Evolutionary conservation across 495 filamentous ascomycete genomes (phyloP).

Genomic region (Aspergillus asperescens): DNA sequence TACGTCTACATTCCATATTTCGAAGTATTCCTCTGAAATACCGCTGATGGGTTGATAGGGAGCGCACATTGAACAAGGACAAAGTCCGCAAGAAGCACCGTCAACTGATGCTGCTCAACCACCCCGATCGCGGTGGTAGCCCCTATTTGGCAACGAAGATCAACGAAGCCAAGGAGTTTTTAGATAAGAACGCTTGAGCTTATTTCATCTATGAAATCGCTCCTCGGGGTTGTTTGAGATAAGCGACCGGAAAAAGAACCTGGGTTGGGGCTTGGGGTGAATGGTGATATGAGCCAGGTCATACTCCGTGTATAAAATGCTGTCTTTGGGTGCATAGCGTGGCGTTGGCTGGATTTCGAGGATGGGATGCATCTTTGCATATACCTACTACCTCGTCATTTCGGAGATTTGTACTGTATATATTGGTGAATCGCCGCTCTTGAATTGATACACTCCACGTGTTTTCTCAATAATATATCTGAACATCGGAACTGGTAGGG

Average conservation of each 20-base stretch:
- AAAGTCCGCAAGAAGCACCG: constrained; percentile 95
- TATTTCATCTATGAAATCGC: background rate
- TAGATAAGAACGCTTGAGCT: constrained; percentile 63
- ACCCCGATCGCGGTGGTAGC: constrained; percentile 94
- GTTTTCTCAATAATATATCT: background rate
- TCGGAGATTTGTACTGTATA: constrained; percentile 30
- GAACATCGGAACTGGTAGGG: background rate
- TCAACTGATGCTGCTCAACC: constrained; percentile 94
- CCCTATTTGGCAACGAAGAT: constrained; percentile 96
- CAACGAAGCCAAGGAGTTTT: constrained; percentile 94
- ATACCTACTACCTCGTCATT: constrained; percentile 21
- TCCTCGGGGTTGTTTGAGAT: background rate
- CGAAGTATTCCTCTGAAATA: background rate
- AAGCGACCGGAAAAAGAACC: background rate
- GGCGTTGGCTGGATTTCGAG: constrained; percentile 39
- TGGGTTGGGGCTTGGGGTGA: too few species aligned
- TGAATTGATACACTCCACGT: constrained; percentile 21
- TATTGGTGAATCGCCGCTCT: constrained; percentile 42
- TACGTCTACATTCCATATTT: constrained; percentile 41
- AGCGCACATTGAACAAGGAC: constrained; percentile 79
- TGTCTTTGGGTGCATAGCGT: constrained; percentile 41
- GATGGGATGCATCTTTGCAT: constrained; percentile 15
- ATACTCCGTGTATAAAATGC: constrained; percentile 18
- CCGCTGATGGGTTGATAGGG: constrained; percentile 48
- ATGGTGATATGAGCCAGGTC: background rate